Base-by-base conservation (phyloP, 202 grass and related monocot genomes). In the Carex sylvatica region DNA sequence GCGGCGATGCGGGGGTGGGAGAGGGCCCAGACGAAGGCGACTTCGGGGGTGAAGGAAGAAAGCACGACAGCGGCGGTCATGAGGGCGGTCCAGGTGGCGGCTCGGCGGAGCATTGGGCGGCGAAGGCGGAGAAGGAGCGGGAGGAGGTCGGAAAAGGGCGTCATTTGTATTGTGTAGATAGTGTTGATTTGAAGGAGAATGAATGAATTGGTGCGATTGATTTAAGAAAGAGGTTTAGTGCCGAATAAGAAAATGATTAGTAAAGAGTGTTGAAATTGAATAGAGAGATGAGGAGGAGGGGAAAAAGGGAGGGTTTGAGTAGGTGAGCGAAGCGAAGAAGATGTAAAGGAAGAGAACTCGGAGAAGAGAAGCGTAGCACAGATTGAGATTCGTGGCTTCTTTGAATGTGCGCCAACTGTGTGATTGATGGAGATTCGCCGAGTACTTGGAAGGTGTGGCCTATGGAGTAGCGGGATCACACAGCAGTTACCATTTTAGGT, bases 1-100 rank as follows among this genome's bases (percentile, higher is more conserved):
- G 79, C 81, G 3, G 81, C 58, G 6, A 64, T 22, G 65, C 74
- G 81, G 82, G 70, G 65, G 18, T 85, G 65, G 1, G 85, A 62
- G 16, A 88, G 79, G 33, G 92, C 79, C 92, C 92, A 91, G 13
- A 93, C 90, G 87, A 98, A 98, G 52, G 95, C 92, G 7, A 87
- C 67, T 79, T 93, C 95, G 5, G 90, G 90, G 5, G 89, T 77
- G 84, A 95, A 93, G 20, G 95, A 98, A 59, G 80, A 66, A 68
- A 94, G 54, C 20, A 89, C 89, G 1, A 97, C 95, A 1, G 87
- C 87, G 5, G 86, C 74, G 22, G 92, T 91, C 69, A 98, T 86
- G 71, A 90, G 64, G 6, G 53, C 90, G 22, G 95, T 87, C 92
- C 92, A 94, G 5, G 87, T 74, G 47, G 62, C 85, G 19, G 88